Conservation (phyloP, 2,329 filamentous ascomycete genomes). For the Thielaviopsis ethacetica region DNA sequence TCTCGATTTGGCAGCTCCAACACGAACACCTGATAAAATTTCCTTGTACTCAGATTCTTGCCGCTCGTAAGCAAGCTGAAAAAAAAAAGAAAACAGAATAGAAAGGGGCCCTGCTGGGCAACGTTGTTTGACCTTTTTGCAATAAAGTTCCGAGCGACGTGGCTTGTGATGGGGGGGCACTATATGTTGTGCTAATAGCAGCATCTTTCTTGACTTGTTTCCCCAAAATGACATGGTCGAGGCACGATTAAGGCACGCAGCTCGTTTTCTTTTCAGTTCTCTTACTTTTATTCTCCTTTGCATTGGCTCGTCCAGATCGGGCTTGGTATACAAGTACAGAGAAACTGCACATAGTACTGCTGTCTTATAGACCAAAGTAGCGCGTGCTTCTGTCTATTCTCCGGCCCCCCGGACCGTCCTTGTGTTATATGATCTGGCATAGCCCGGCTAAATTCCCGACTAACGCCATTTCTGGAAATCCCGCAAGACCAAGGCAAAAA, state of each 20-base stretch:
- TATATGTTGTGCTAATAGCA: no score
- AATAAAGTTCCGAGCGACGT: background rate
- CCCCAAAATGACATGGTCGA: background rate
- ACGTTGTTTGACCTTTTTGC: background rate
- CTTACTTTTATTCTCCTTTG: background rate
- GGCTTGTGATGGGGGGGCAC: no score
- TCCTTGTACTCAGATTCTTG: background rate
- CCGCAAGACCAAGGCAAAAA: background rate
- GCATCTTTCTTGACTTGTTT: no score
- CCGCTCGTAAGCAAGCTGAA: no score
- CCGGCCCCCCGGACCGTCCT: background rate
- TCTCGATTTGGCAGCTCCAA: background rate
- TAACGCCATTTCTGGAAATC: background rate
- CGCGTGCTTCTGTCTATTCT: background rate
- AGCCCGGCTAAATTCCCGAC: background rate
- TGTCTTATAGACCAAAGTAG: background rate
- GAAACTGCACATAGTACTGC: background rate
- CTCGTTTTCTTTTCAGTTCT: background rate
- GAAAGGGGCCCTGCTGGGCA: background rate
- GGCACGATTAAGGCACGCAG: background rate
- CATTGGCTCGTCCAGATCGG: no score
- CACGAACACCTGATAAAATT: background rate
- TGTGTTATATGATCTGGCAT: background rate
- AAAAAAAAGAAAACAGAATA: background rate
- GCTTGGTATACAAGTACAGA: background rate